phyloP scores from a whole-genome alignment of 495 filamentous ascomycete genomes.

The Penicillium tannophilum region DNA sequence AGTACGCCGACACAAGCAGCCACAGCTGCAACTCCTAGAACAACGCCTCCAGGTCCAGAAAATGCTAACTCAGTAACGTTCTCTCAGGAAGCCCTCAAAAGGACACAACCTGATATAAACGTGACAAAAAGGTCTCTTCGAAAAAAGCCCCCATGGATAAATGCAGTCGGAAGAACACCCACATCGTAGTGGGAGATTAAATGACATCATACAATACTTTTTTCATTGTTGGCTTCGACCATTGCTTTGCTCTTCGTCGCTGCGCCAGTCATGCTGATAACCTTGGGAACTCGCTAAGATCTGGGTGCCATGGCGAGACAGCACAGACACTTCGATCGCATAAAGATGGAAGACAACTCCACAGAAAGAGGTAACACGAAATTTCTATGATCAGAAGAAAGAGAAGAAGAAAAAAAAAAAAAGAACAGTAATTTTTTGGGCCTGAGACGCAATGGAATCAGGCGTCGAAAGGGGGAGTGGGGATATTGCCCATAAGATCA shows the following conservation, averaged over 20 bases:
- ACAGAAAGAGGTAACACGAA: conserved; percentile 25
- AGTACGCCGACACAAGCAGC: not conserved
- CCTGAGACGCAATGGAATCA: conserved; percentile 37
- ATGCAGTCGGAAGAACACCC: not conserved
- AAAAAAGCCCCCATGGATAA: not conserved
- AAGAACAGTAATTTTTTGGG: conserved; percentile 32
- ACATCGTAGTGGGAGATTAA: conserved; percentile 2
- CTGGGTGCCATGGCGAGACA: conserved; percentile 6
- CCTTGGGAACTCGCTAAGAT: conserved; percentile 22
- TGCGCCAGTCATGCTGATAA: conserved; percentile 20
- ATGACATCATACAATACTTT: conserved; percentile 24
- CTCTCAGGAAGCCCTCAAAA: not conserved
- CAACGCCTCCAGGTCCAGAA: not conserved
- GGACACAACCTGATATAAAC: not conserved
- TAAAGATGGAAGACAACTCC: conserved; percentile 14
- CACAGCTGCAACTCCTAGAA: not conserved
- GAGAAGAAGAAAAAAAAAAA: conserved; percentile 19
- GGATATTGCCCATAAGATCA: conserved; percentile 44
- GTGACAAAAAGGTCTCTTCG: not conserved
- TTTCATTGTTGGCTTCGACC: conserved; percentile 22
- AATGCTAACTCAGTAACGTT: not conserved
- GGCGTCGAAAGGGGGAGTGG: conserved; percentile 38
- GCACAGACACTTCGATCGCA: conserved; percentile 15
- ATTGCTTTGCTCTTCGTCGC: conserved; percentile 19
- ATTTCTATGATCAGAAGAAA: conserved; percentile 40